These are phyloP conservation scores for Pestalotiopsis fici DNA, from an alignment of 2,329 filamentous ascomycete genomes.

Conservation along the genomic window DNA sequence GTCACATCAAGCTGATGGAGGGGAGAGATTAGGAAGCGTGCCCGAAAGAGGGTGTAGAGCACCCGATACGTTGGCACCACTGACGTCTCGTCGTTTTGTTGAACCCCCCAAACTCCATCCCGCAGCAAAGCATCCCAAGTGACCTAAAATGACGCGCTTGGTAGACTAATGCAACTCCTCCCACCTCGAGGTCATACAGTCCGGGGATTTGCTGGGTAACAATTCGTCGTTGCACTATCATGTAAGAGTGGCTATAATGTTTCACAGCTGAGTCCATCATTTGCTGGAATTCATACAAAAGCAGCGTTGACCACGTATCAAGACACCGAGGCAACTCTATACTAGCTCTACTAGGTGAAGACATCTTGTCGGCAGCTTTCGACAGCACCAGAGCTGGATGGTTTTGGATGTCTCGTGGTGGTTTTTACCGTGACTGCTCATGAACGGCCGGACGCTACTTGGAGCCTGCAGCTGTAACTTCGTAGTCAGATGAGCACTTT, in stretches of 20 bases:
- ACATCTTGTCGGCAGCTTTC: background rate
- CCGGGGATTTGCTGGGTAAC: background rate
- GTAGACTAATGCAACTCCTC: background rate
- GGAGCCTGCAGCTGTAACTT: background rate
- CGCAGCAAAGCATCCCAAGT: background rate
- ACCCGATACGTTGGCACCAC: background rate
- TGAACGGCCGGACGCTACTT: background rate
- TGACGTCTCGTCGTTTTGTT: background rate
- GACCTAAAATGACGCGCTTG: background rate
- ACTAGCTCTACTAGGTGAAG: background rate
- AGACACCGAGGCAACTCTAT: background rate
- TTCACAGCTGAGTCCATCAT: background rate
- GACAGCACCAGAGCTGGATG: background rate
- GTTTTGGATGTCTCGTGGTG: background rate
- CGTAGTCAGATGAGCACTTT: no score
- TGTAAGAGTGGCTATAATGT: background rate
- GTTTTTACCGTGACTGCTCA: background rate
- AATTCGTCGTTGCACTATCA: background rate
- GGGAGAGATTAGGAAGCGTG: background rate
- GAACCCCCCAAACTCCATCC: background rate
- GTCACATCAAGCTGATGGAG: background rate
- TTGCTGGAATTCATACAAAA: background rate
- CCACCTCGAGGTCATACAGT: background rate
- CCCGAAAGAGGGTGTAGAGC: background rate
- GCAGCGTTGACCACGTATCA: background rate